Evolutionary conservation across 192 early-diverging fungal genomes (phyloP), one percentile per base, ranked within the genome.

Genomic region (Coemansia sp.): DNA sequence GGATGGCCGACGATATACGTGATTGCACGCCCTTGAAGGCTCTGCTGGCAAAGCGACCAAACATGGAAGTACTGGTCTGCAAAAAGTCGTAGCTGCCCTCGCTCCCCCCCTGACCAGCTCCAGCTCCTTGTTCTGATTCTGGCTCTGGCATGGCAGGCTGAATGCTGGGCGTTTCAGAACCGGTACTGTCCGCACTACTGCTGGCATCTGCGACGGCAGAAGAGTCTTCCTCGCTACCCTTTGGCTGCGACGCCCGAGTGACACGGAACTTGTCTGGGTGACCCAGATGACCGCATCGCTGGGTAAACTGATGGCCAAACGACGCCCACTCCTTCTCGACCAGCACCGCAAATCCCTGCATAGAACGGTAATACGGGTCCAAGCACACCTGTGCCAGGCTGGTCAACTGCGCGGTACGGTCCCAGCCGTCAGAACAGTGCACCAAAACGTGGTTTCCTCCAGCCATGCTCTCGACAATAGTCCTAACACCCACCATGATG

Each of bases 371-470:
- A 73, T 89, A 97, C 5, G 97, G 96, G 51, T 99, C 97, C 58
- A 99, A 75, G 62, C 95, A 97, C 22, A 99, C 66, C 73, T 93
- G 88, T 49, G 96, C 86, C 20, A 96, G 83, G 7, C 94, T 92
- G 16, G 89, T 91, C 52, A 99, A 75, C 77, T 99, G 97, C 18
- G 95, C 91, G 0, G 97, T 99, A 22, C 97, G 88, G 78, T 99
- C 97, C 97, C 97, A 99, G 12, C 97, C 97, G 71, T 99, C 97
- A 49, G 94, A 96, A 85, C 97, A 99, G 77, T 99, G 97, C 5
- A 99, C 93, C 25, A 99, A 77, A 4, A 94, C 94, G 61, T 96
- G 95, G 6, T 87, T 84, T 55, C 89, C 89, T 20, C 80, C 75
- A 5, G 88, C 68, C 4, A 99, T 86, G 42, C 81, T 88, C 63